Percentiles rank a stretch among this genome's conserved stretches.
Conservation (phyloP, 2,329 filamentous ascomycete genomes). For the Fusarium coicis region DNA sequence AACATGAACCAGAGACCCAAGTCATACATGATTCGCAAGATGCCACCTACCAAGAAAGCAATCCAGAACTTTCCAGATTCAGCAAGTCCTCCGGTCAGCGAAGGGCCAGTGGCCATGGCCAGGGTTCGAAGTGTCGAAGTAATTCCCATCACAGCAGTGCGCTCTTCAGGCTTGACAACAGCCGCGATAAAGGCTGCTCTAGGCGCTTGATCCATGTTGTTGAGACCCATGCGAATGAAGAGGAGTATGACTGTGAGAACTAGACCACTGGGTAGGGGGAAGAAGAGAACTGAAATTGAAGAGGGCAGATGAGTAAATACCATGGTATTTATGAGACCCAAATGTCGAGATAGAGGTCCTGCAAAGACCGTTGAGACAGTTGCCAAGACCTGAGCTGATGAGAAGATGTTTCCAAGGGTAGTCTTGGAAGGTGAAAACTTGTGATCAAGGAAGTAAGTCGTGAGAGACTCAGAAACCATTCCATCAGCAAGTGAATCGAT, state of each 20-base stretch:
- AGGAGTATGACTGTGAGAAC: constrained; percentile 65
- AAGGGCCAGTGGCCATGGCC: constrained; percentile 65
- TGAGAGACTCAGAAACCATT: constrained; percentile 69
- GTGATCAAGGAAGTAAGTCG: constrained; percentile 67
- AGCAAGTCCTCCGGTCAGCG: constrained; percentile 66
- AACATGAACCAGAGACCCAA: constrained; percentile 69
- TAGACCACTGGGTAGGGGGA: constrained; percentile 64
- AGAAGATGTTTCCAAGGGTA: constrained; percentile 68
- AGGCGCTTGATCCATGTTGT: constrained; percentile 77
- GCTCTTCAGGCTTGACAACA: constrained; percentile 71
- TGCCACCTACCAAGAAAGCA: constrained; percentile 68
- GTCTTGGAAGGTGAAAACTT: constrained; percentile 68
- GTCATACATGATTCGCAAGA: constrained; percentile 65
- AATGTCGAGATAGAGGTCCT: constrained; percentile 65
- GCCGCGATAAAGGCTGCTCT: constrained; percentile 74
- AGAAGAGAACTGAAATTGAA: constrained; percentile 68
- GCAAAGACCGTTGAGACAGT: constrained; percentile 66
- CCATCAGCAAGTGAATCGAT: constrained; percentile 74
- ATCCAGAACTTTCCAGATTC: constrained; percentile 66
- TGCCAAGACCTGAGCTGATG: constrained; percentile 63
- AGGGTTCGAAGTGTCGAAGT: constrained; percentile 70
- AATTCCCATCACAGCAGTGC: constrained; percentile 77
- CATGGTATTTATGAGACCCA: constrained; percentile 74
- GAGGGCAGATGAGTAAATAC: constrained; percentile 72
- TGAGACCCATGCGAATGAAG: constrained; percentile 69